Evolutionary conservation across 2,329 filamentous ascomycete genomes (phyloP).

Genomic region (Colletotrichum higginsianum): DNA sequence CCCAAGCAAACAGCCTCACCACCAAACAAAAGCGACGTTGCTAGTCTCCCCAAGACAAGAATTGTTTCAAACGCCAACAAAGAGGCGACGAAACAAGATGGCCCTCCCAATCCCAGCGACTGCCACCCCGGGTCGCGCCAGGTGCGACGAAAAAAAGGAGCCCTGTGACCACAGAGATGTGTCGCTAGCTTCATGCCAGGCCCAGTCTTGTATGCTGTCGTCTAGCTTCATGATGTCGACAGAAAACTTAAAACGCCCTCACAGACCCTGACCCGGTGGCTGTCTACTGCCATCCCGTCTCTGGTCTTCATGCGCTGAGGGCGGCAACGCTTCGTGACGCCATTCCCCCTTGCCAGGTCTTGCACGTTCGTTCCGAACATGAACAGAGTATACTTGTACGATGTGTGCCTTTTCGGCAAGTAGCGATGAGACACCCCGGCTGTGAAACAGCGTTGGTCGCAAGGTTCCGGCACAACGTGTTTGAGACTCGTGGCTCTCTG

Average conservation of each 20-base stretch:
- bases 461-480: conserved; percentile 50
- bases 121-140: conserved; percentile 21
- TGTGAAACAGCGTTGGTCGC: conserved; percentile 52
- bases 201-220: conserved; percentile 21
- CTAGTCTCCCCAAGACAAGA: conserved; percentile 34
- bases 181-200: conserved; percentile 20
- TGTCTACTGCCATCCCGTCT: conserved; percentile 41
- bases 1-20: background rate
- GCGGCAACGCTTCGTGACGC: conserved; percentile 30
- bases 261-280: conserved; percentile 29
- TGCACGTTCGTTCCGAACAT: conserved; percentile 40
- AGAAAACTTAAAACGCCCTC: conserved; percentile 40
- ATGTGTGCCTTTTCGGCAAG: conserved; percentile 21
- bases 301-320: conserved; percentile 31
- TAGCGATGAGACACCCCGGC: conserved; percentile 30
- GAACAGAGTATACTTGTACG: conserved; percentile 26
- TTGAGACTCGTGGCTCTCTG: conserved; percentile 51
- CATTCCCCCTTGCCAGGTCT: conserved; percentile 25
- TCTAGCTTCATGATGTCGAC: conserved; percentile 13
- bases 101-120: conserved; percentile 19
- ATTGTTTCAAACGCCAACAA: conserved; percentile 36
- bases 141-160: conserved; percentile 7
- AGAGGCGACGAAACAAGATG: conserved; percentile 37
- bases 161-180: conserved; percentile 14
- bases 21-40: conserved; percentile 21